phyloP scores from a whole-genome alignment of 2,329 filamentous ascomycete genomes.

The Blastomyces emzantsi region DNA sequence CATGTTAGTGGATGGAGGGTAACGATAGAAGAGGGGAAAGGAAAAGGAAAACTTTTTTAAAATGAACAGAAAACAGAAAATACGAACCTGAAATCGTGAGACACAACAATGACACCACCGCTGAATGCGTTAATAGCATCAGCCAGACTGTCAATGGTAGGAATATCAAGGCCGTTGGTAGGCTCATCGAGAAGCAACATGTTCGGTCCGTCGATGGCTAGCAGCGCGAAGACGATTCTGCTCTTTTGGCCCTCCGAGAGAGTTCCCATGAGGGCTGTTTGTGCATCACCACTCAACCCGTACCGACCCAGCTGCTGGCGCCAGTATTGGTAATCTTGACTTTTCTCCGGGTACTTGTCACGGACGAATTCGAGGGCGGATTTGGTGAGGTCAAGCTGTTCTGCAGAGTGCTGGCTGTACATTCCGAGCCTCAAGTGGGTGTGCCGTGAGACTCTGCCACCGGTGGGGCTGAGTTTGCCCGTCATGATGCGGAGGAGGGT shows the following conservation, averaged over 20 bases:
- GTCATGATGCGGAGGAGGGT: conserved; percentile 99
- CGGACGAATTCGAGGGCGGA: conserved; percentile 95
- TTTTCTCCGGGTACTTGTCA: conserved; percentile 82
- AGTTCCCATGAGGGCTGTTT: conserved; percentile 96
- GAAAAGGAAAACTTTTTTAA: neutral
- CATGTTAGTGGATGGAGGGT: conserved; percentile 15
- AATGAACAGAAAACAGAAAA: neutral
- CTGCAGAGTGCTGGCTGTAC: conserved; percentile 97
- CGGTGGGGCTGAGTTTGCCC: conserved; percentile 91
- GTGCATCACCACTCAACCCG: conserved; percentile 82
- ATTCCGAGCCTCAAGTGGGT: conserved; percentile 97
- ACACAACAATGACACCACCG: conserved; percentile 95
- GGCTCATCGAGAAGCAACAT: conserved; percentile 98
- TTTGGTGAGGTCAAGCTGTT: conserved; percentile 97
- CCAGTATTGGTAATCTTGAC: conserved; percentile 99
- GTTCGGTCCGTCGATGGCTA: conserved; percentile 93
- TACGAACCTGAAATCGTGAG: conserved; percentile 92
- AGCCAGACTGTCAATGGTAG: conserved; percentile 93
- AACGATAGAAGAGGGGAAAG: neutral
- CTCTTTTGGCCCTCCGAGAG: conserved; percentile 96
- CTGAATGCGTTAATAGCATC: conserved; percentile 96
- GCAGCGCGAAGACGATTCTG: conserved; percentile 92
- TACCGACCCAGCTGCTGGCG: conserved; percentile 93
- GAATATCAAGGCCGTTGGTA: conserved; percentile 98
- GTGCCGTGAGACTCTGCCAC: conserved; percentile 76